Percentiles rank a stretch among this genome's conserved stretches.
These are phyloP conservation scores for Neofusicoccum kwambonambiense DNA, from an alignment of 2,329 filamentous ascomycete genomes.

Conservation along the genomic window DNA sequence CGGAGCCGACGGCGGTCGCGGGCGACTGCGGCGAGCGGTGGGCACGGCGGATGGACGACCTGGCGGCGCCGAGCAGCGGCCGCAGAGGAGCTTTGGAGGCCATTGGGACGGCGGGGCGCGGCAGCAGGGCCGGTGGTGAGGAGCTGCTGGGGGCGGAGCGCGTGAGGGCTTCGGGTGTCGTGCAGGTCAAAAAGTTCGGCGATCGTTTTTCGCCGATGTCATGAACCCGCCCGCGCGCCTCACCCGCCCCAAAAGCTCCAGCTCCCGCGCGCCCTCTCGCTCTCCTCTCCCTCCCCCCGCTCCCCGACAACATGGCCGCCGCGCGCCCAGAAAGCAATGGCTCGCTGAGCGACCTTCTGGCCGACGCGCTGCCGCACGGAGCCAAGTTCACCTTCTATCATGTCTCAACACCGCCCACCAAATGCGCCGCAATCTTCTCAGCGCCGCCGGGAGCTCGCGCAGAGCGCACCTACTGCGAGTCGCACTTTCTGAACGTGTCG, in stretches of 20 bases:
- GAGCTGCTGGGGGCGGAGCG: conserved; percentile 20
- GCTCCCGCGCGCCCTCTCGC: not conserved
- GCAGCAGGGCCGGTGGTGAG: conserved; percentile 17
- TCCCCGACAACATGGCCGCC: not conserved
- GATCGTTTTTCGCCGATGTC: conserved; percentile 16
- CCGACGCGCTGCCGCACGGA: conserved; percentile 52
- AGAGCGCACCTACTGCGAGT: conserved; percentile 82
- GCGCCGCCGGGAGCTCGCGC: conserved; percentile 69
- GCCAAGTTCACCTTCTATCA: conserved; percentile 73
- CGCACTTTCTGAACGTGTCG: conserved; percentile 69
- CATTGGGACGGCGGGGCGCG: conserved; percentile 34
- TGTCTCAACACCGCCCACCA: conserved; percentile 78
- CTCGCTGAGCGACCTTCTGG: conserved; percentile 44
- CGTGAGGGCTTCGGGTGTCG: conserved; percentile 20
- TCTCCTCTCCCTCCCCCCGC: not conserved
- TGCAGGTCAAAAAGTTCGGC: conserved; percentile 18
- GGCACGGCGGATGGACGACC: conserved; percentile 27
- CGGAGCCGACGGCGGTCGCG: conserved; percentile 24
- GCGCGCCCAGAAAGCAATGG: not conserved
- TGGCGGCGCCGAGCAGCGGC: conserved; percentile 23
- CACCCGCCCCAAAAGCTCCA: not conserved
- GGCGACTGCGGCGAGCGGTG: conserved; percentile 22
- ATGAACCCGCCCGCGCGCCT: not conserved
- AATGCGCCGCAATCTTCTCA: conserved; percentile 73
- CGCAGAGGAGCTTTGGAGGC: conserved; percentile 49